These are phyloP conservation scores for Aspergillus sclerotioniger DNA, from an alignment of 495 filamentous ascomycete genomes.

Conservation along the genomic window DNA sequence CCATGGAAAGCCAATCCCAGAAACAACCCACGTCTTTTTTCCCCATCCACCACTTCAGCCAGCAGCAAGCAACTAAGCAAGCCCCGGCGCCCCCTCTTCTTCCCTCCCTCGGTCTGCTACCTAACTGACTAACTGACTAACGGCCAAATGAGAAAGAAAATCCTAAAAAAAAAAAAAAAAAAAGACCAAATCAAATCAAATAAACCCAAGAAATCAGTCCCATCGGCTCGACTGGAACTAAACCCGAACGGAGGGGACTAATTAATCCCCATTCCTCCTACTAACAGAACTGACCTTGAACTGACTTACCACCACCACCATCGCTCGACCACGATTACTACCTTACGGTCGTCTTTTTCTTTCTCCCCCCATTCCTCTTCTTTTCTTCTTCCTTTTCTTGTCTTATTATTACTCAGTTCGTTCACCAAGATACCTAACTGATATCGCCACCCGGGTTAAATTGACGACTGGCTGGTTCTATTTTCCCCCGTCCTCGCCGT, in stretches of 20 bases:
- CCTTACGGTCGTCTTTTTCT: slow-evolving; percentile 15
- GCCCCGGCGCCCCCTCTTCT: neutral
- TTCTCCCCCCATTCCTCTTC: slow-evolving; percentile 8
- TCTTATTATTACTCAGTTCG: slow-evolving; percentile 14
- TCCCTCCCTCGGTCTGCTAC: too few relatives aligned
- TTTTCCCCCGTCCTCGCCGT: slow-evolving; percentile 1
- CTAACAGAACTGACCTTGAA: slow-evolving; percentile 8
- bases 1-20: neutral
- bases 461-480: slow-evolving; percentile 1
- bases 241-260: slow-evolving; percentile 1
- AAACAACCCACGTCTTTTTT: neutral
- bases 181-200: too few relatives aligned
- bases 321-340: slow-evolving; percentile 14
- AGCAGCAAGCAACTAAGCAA: neutral
- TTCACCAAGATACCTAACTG: too few relatives aligned
- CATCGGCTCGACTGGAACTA: neutral
- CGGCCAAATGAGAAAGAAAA: neutral
- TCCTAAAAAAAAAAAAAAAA: too few relatives aligned
- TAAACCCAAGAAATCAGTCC: neutral
- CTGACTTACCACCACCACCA: slow-evolving; percentile 19
- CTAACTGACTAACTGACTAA: neutral
- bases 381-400: slow-evolving; percentile 17
- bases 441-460: neutral
- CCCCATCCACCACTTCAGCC: neutral
- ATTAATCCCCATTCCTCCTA: slow-evolving; percentile 5